Percentiles rank a stretch among this genome's conserved stretches.
These are phyloP conservation scores for Colletotrichum chlorophyti DNA, from an alignment of 2,329 filamentous ascomycete genomes.

Conservation along the genomic window DNA sequence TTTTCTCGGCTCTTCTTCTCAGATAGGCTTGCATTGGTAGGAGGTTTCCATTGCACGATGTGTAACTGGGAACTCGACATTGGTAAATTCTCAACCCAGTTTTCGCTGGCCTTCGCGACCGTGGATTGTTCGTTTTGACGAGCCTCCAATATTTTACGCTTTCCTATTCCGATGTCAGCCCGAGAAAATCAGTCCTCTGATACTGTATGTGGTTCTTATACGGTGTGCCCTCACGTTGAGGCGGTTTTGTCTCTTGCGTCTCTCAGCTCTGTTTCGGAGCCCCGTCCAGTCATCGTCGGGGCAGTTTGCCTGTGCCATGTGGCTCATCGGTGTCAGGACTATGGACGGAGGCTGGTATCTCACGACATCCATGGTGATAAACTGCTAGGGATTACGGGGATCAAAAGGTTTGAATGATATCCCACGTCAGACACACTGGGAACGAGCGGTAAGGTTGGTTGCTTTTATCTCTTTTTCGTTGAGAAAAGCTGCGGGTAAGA, in stretches of 20 bases:
- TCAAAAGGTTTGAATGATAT: too few species aligned
- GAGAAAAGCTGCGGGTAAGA: too few species aligned
- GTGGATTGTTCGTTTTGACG: not conserved
- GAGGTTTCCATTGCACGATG: not conserved
- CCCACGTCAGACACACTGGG: too few species aligned
- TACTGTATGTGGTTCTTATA: conserved; percentile 31
- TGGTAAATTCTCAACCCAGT: not conserved
- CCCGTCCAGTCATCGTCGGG: conserved; percentile 44
- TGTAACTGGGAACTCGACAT: not conserved
- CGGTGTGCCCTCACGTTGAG: conserved; percentile 44
- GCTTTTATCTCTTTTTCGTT: not conserved
- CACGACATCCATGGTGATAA: too few species aligned
- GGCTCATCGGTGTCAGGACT: not conserved
- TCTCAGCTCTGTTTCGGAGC: conserved; percentile 35
- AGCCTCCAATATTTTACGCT: conserved; percentile 14
- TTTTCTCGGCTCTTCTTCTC: too few species aligned
- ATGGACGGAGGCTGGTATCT: too few species aligned
- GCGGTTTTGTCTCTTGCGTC: conserved; percentile 42
- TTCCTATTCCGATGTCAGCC: not conserved
- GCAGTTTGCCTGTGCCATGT: not conserved
- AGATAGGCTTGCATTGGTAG: not conserved
- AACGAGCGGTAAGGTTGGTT: not conserved
- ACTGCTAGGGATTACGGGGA: too few species aligned
- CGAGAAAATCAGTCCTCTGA: fast-evolving
- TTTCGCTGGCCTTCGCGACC: not conserved